Percentiles rank a stretch among this genome's conserved stretches.
Conservation (phyloP, 2,329 filamentous ascomycete species). For the Trichoderma koningiopsis region DNA sequence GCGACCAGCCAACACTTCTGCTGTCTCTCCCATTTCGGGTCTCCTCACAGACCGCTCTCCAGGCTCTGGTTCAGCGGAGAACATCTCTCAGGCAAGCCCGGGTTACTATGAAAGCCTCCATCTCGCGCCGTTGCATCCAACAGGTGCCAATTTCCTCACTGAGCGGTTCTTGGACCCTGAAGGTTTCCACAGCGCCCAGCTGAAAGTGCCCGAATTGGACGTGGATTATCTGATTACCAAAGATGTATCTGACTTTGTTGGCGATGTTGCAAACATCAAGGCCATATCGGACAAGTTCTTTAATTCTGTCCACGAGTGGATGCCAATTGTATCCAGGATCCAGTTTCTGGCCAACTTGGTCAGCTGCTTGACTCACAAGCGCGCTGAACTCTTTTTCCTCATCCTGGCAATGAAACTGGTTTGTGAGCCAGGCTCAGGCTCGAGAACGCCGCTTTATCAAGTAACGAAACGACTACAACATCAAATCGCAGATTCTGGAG, state of each 20-base stretch:
- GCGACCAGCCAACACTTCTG: not conserved
- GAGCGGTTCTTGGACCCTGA: constrained; percentile 27
- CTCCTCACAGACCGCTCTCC: not conserved
- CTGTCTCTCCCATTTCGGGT: not conserved
- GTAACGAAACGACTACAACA: constrained; percentile 13
- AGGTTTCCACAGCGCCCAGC: constrained; percentile 14
- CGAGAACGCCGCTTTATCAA: constrained; percentile 14
- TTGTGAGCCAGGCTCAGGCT: not conserved
- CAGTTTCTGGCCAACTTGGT: constrained; percentile 20
- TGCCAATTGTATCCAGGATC: constrained; percentile 15
- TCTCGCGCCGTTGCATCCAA: not conserved
- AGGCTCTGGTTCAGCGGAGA: not conserved
- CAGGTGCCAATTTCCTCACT: constrained; percentile 12
- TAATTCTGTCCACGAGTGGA: constrained; percentile 21
- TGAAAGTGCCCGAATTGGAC: constrained; percentile 14
- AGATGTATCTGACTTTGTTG: constrained; percentile 13
- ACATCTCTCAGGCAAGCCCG: not conserved
- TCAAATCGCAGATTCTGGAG: constrained; percentile 10
- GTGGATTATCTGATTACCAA: constrained; percentile 11
- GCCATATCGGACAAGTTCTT: constrained; percentile 10
- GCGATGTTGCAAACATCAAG: constrained; percentile 16
- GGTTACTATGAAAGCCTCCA: not conserved
- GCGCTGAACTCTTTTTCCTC: constrained; percentile 20
- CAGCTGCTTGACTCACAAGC: constrained; percentile 7
- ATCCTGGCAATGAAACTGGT: constrained; percentile 23